These are phyloP conservation scores for Xylaria multiplex DNA, from an alignment of 2,329 filamentous ascomycete genomes.

Conservation along the genomic window DNA sequence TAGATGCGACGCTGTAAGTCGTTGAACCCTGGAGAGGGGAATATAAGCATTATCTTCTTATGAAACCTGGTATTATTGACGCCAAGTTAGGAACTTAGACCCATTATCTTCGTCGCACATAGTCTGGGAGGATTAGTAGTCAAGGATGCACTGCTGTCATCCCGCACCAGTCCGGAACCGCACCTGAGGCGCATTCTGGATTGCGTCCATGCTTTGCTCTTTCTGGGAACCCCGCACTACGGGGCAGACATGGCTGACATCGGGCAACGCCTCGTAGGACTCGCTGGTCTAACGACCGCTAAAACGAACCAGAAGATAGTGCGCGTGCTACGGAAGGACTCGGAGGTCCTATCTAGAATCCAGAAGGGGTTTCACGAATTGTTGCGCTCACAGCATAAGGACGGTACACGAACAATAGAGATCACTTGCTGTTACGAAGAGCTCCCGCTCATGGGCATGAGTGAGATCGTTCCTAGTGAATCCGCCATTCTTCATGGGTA, in stretches of 20 bases:
- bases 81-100: neutral
- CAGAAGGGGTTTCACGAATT: conserved; percentile 19
- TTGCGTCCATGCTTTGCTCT: conserved; percentile 12
- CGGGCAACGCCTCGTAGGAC: too few species aligned
- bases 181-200: conserved; percentile 19
- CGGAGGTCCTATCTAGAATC: conserved; percentile 20
- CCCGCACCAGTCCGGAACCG: conserved; percentile 11
- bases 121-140: conserved; percentile 26
- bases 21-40: too few species aligned
- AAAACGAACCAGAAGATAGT: conserved; percentile 12
- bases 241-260: neutral
- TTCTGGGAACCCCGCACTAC: conserved; percentile 27
- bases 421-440: conserved; percentile 29
- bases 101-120: conserved; percentile 28
- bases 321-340: conserved; percentile 14
- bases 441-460: conserved; percentile 6
- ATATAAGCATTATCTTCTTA: too few species aligned
- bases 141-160: conserved; percentile 24
- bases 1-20: too few species aligned
- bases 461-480: conserved; percentile 16
- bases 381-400: conserved; percentile 1
- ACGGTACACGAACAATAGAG: neutral
- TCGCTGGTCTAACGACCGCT: too few species aligned
- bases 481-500: conserved; percentile 18
- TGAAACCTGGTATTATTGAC: too few species aligned